phyloP scores from a whole-genome alignment of 2,329 filamentous ascomycete genomes.

The Pseudocercospora vitis region DNA sequence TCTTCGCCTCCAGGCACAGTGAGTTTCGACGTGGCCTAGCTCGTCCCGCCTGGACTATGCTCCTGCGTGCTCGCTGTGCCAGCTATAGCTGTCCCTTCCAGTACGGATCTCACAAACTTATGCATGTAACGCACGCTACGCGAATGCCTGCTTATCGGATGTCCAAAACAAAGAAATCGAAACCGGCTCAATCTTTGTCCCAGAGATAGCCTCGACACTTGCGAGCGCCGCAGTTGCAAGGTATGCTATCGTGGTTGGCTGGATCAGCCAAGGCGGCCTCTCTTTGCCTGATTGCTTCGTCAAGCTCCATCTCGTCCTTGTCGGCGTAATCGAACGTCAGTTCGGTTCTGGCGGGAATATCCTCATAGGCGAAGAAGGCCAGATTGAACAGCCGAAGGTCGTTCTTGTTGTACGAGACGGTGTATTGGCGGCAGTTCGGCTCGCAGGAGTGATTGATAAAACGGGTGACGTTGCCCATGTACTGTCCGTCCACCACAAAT shows the following conservation, averaged over 20 bases:
- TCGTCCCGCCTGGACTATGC: no score
- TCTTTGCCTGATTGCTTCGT: conserved; percentile 30
- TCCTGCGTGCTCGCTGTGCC: no score
- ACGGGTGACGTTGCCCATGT: conserved; percentile 72
- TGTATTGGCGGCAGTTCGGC: conserved; percentile 77
- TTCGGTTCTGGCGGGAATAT: conserved; percentile 66
- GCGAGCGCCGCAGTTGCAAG: conserved; percentile 59
- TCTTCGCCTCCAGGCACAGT: no score
- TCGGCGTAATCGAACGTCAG: conserved; percentile 80
- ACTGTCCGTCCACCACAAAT: conserved; percentile 64
- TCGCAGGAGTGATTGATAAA: conserved; percentile 84
- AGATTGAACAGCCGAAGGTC: conserved; percentile 74
- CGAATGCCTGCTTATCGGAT: neutral
- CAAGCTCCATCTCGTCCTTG: conserved; percentile 52
- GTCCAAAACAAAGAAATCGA: neutral
- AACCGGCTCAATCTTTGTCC: conserved; percentile 34
- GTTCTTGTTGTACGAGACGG: conserved; percentile 72
- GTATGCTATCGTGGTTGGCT: conserved; percentile 46
- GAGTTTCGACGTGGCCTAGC: no score
- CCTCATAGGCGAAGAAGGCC: conserved; percentile 69
- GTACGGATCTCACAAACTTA: no score
- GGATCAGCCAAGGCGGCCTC: conserved; percentile 50
- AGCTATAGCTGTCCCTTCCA: neutral
- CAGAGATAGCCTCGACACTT: conserved; percentile 71
- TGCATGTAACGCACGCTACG: neutral